Evolutionary conservation across 495 filamentous ascomycete species (phyloP), one percentile per base, ranked within the genome.

Genomic region (Tricharina praecox): DNA sequence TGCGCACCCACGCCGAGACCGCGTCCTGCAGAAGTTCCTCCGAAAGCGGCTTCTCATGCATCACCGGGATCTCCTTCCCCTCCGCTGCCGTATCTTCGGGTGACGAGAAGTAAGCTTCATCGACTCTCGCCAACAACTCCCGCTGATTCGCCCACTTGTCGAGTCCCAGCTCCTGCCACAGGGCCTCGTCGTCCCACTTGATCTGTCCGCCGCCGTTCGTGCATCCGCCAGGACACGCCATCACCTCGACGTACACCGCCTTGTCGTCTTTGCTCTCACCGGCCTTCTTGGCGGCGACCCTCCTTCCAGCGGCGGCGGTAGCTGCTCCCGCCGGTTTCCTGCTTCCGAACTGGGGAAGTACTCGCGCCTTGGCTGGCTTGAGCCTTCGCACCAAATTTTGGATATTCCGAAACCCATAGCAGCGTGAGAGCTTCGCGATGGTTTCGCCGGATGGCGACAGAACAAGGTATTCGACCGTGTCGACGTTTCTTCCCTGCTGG

Each of bases 171-270:
- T 78, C 78, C 4, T 66, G 59, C 13, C 63, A 66, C 33, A 58
- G 4, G 18, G 72, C 52, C 40, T 64, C 64, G 28, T 46, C 43
- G n/a, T 46, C 43, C 8, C 79, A 76, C 49, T 92, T 88, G 49
- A 97, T 79, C 68, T 97, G 90, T 0, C 90, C 90, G 19, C 90
- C 90, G 0, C 90, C 90, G 59, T 96, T 97, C 40, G 90, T 97
- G 63, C 90, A 97, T 0, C 90, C 90, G 8, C 92, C 90, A 0
- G 90, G 90, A 64, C 90, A 97, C 23, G 90, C 90, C 90, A 97
- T 97, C 26, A 97, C 92, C 60, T 97, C 90, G 9, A 97, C 83
- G 64, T 93, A 96, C 19, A 76, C 75, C 15, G 64, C 59, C 16
- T 59, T 95, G 18, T 76, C 75, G 18, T 64, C 59, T 15, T 60